Evolutionary conservation across 2,329 filamentous ascomycete species (phyloP).

Genomic region (Epichloe sylvatica): DNA sequence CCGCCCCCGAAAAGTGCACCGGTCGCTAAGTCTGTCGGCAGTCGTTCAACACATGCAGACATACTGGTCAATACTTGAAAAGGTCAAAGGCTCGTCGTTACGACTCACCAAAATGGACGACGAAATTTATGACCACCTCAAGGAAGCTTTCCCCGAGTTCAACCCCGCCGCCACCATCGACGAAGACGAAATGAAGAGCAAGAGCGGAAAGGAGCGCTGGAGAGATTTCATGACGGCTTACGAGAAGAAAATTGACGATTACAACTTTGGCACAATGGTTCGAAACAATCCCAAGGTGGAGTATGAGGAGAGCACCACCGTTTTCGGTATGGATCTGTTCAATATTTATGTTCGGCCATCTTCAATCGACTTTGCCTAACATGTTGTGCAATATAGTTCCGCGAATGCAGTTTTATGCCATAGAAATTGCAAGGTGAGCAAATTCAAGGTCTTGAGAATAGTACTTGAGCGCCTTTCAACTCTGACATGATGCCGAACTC

Average conservation of each 20-base stretch:
- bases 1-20: not conserved
- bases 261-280: constrained; percentile 94
- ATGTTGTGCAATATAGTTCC: constrained; percentile 25
- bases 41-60: constrained; percentile 93
- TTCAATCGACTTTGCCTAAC: not conserved
- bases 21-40: constrained; percentile 9
- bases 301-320: constrained; percentile 79
- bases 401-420: constrained; percentile 42
- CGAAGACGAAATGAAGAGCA: constrained; percentile 97
- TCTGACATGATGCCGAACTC: not conserved
- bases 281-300: constrained; percentile 64
- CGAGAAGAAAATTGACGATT: constrained; percentile 91
- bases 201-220: constrained; percentile 86
- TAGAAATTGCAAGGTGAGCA: constrained; percentile 32
- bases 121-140: constrained; percentile 84
- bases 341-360: not conserved
- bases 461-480: not conserved
- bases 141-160: constrained; percentile 81
- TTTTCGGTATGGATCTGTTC: constrained; percentile 56
- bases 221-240: constrained; percentile 87
- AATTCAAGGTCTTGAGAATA: not conserved
- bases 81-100: constrained; percentile 73
- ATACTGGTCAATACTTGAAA: constrained; percentile 93
- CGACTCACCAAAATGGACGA: constrained; percentile 90
- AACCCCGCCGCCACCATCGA: constrained; percentile 67